Percentiles rank a stretch among this genome's conserved stretches.
phyloP scores from a whole-genome alignment of 345 rosid genomes.

The Eucalyptus sp. region DNA sequence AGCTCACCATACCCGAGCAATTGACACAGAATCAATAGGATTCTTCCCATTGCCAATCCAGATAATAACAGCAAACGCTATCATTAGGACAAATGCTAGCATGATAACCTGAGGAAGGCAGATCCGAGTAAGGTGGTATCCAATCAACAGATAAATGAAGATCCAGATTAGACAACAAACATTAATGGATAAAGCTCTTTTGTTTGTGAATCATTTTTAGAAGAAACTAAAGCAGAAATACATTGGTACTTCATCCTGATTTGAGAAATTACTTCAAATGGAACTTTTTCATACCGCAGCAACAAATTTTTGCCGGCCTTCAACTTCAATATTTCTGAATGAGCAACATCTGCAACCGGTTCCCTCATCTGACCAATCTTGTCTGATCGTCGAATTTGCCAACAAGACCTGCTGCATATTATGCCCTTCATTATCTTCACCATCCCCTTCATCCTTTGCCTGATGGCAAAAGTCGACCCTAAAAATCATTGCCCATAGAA shows the following conservation, averaged over 20 bases:
- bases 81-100: conserved; percentile 33
- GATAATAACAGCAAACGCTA: conserved; percentile 33
- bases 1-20: conserved; percentile 26
- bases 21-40: conserved; percentile 28
- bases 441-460: conserved; percentile 40
- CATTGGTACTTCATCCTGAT: neutral
- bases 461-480: conserved; percentile 81
- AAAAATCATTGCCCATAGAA: conserved; percentile 30
- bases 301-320: conserved; percentile 50
- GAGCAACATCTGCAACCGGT: conserved; percentile 31
- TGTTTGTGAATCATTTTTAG: neutral
- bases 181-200: neutral
- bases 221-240: neutral
- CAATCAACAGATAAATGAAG: neutral
- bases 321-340: conserved; percentile 32
- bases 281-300: conserved; percentile 21
- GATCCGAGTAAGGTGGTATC: neutral
- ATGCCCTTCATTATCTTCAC: conserved; percentile 33
- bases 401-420: conserved; percentile 30
- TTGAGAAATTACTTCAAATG: neutral
- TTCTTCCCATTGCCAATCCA: conserved; percentile 48
- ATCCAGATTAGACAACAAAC: neutral
- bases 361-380: neutral
- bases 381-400: conserved; percentile 5
- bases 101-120: conserved; percentile 19